Percentiles rank a stretch among this genome's conserved stretches.
Evolutionary conservation across 1,139 yeast species (phyloP).

Genomic region (Hemisphaericaspora lyxosophila): DNA sequence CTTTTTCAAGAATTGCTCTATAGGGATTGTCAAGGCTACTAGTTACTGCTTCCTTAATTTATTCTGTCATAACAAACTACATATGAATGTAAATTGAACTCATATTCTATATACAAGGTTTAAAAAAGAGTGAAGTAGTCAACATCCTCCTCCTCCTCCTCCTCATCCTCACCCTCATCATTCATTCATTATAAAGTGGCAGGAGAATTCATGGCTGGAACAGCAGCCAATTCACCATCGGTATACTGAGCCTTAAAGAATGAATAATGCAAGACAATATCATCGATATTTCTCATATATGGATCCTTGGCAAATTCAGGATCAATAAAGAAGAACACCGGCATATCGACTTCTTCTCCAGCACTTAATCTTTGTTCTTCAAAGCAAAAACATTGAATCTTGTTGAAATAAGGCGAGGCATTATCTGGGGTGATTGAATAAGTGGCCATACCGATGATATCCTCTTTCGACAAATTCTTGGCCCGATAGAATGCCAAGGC

Average conservation of each 20-base stretch:
- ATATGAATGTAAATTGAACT: no score
- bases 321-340: slow-evolving; percentile 95
- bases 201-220: slow-evolving; percentile 27
- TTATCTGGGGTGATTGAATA: slow-evolving; percentile 95
- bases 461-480: slow-evolving; percentile 78
- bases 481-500: slow-evolving; percentile 96
- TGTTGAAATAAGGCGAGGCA: slow-evolving; percentile 93
- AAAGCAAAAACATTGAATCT: slow-evolving; percentile 96
- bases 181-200: slow-evolving; percentile 1
- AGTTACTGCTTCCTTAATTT: no score
- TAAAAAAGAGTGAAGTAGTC: no score
- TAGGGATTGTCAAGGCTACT: no score
- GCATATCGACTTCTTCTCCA: slow-evolving; percentile 99
- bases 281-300: slow-evolving; percentile 85
- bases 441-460: slow-evolving; percentile 97
- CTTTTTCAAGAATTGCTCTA: no score
- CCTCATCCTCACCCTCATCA: background rate
- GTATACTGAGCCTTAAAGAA: slow-evolving; percentile 71
- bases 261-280: slow-evolving; percentile 86
- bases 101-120: no score
- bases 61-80: no score
- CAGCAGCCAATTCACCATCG: slow-evolving; percentile 47
- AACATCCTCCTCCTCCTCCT: no score
- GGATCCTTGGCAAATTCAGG: slow-evolving; percentile 98
- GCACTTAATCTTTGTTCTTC: slow-evolving; percentile 93